A percentile compares a stretch with the other conserved stretches of the same genome.
These are phyloP conservation scores for Pseudopithomyces maydicus DNA, from an alignment of 2,329 filamentous ascomycete genomes.

Conservation along the genomic window DNA sequence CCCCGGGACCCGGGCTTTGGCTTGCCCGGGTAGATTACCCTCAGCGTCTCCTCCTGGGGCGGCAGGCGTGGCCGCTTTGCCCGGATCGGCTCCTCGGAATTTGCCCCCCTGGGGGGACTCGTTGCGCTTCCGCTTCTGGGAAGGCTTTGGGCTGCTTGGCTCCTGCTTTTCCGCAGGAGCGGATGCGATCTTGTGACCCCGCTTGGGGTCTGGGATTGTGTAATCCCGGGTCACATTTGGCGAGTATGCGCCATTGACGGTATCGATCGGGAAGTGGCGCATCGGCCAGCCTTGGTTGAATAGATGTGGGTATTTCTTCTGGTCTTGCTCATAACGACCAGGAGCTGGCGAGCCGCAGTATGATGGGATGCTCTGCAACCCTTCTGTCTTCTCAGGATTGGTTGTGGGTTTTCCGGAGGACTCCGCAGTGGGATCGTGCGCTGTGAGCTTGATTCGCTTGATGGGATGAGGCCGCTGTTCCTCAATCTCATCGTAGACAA, in stretches of 20 bases:
- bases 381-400: not conserved
- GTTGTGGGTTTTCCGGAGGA: not conserved
- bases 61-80: not conserved
- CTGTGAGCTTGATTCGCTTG: not conserved
- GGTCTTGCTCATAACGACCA: not conserved
- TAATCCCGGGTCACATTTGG: not conserved
- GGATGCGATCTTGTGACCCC: not conserved
- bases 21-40: not conserved
- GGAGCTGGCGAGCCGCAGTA: not conserved
- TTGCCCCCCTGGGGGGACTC: not conserved
- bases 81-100: not conserved
- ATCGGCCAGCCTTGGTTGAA: not conserved
- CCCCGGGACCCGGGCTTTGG: too few species aligned
- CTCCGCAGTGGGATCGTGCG: not conserved
- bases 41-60: not conserved
- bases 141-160: not conserved
- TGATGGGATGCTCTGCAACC: not conserved
- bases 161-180: too few species aligned
- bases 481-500: not conserved
- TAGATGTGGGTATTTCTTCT: not conserved
- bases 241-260: not conserved
- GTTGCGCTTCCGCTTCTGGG: constrained; percentile 1
- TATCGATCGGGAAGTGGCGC: not conserved
- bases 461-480: not conserved
- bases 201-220: not conserved